A percentile compares a stretch with the other conserved stretches of the same genome.
Evolutionary conservation across 768 basidiomycete species (phyloP).

Genomic region (Lactifluus piperatus): DNA sequence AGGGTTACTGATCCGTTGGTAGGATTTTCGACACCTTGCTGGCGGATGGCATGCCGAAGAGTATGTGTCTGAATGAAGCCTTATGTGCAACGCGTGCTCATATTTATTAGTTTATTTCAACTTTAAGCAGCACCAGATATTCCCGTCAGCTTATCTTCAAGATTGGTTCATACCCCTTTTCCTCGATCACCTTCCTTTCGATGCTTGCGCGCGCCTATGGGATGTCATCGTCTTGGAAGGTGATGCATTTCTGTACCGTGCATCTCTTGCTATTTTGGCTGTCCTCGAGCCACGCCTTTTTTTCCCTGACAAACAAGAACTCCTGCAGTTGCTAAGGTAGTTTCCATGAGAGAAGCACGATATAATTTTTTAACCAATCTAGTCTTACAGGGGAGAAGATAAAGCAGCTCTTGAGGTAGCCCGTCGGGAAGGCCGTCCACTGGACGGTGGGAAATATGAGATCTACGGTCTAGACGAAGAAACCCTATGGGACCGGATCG

Average conservation of each 20-base stretch:
- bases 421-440: conserved; percentile 50
- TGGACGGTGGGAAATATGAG: conserved; percentile 73
- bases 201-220: conserved; percentile 84
- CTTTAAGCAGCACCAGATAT: conserved; percentile 89
- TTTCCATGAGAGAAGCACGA: conserved; percentile 1
- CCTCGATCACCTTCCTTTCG: conserved; percentile 81
- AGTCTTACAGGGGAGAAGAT: conserved; percentile 56
- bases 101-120: conserved; percentile 74
- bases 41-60: conserved; percentile 90
- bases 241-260: conserved; percentile 83
- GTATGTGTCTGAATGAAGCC: conserved; percentile 36
- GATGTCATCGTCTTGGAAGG: conserved; percentile 84
- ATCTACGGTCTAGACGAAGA: conserved; percentile 85
- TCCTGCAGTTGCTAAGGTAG: conserved; percentile 70
- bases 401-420: conserved; percentile 79
- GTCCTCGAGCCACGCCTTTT: conserved; percentile 81
- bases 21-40: conserved; percentile 90
- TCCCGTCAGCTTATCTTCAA: conserved; percentile 73
- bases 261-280: conserved; percentile 71
- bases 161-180: conserved; percentile 81
- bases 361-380: neutral
- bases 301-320: conserved; percentile 75
- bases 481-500: conserved; percentile 73
- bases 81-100: neutral
- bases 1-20: neutral